Evolutionary conservation across 2,329 filamentous ascomycete genomes (phyloP).

Genomic region (Alternaria sp.): DNA sequence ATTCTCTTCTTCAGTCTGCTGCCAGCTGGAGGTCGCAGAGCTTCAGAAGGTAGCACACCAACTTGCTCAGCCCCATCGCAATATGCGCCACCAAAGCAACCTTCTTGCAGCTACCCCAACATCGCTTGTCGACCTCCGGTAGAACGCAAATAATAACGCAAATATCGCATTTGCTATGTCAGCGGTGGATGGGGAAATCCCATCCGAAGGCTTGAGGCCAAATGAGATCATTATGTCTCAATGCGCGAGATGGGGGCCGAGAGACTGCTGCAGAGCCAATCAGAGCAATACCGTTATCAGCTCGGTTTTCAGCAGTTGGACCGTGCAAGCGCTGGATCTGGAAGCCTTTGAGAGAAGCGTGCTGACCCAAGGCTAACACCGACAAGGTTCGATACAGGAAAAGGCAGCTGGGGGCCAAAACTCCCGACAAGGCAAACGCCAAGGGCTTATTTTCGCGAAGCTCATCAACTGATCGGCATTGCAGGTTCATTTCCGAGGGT

Average conservation of each 20-base stretch:
- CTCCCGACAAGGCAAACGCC: background rate
- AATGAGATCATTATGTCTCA: no score
- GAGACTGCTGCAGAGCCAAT: background rate
- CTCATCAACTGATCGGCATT: background rate
- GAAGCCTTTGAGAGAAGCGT: background rate
- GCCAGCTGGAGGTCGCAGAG: background rate
- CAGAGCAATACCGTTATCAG: background rate
- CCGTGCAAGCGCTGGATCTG: background rate
- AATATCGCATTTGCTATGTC: accelerated
- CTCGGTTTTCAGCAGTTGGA: background rate
- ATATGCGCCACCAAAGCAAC: background rate
- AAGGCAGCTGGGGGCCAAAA: background rate
- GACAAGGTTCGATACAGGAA: background rate
- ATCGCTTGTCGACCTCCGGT: background rate
- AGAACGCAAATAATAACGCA: background rate
- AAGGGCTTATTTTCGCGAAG: background rate
- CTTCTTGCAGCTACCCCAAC: background rate
- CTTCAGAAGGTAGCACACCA: background rate
- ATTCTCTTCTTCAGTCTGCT: background rate
- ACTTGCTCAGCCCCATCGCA: background rate
- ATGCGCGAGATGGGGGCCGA: background rate
- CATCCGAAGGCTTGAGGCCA: background rate
- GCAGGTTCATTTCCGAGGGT: background rate
- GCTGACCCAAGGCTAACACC: background rate
- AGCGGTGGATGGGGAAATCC: background rate